phyloP scores from a whole-genome alignment of 1,284 basidiomycete genomes.

The Apiotrichum gamsii region DNA sequence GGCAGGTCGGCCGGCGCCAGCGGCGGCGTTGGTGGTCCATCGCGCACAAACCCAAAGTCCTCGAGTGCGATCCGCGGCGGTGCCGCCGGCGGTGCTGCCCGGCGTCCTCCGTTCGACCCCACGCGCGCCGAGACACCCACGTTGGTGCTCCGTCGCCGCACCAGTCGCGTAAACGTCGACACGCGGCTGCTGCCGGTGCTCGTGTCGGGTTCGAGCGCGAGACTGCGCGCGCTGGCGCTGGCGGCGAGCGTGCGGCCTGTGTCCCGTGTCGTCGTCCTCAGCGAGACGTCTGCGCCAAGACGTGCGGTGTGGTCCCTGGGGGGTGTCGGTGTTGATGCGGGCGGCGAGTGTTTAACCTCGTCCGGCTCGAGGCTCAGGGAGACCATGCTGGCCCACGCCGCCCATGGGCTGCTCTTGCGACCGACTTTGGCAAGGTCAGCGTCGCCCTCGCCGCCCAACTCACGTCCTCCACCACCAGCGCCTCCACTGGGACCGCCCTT shows the following conservation, averaged over 20 bases:
- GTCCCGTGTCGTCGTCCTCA: not conserved
- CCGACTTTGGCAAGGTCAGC: not conserved
- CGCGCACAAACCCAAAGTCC: conserved; percentile 4
- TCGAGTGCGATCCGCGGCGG: conserved; percentile 1
- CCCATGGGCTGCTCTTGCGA: not conserved
- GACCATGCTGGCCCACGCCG: not conserved
- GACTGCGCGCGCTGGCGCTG: not conserved
- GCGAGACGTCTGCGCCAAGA: not conserved
- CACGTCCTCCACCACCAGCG: no score
- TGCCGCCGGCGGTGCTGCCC: not conserved
- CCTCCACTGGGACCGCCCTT: no score
- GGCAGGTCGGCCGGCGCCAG: not conserved
- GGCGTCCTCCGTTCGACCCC: no score
- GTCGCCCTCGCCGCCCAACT: no score
- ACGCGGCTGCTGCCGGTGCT: no score
- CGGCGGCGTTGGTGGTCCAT: conserved; percentile 1
- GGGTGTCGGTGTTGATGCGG: not conserved
- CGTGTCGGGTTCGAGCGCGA: not conserved
- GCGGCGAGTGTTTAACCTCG: not conserved
- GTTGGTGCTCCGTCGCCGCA: no score
- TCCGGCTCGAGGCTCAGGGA: not conserved
- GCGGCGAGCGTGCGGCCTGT: not conserved
- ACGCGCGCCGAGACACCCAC: no score
- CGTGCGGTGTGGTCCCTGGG: not conserved
- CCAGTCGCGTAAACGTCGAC: no score